phyloP scores from a whole-genome alignment of 2,329 filamentous ascomycete genomes.

The Beauveria sp. region DNA sequence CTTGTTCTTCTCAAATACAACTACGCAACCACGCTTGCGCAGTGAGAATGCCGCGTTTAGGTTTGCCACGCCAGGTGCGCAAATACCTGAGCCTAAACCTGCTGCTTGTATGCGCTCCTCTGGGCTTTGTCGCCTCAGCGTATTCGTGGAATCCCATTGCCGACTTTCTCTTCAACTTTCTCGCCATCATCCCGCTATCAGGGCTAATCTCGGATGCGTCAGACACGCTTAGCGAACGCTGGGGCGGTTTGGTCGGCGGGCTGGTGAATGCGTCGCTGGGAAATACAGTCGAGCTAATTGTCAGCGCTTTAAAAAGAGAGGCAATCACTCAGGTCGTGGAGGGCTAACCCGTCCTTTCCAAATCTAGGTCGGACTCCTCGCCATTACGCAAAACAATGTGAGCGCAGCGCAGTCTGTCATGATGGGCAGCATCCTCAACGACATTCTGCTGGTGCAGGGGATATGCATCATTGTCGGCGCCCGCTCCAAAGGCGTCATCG shows the following conservation, averaged over 20 bases:
- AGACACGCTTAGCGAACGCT: constrained; percentile 12
- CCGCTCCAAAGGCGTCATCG: constrained; percentile 12
- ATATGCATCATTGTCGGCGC: constrained; percentile 14
- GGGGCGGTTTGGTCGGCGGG: constrained; percentile 12
- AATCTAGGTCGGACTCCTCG: constrained; percentile 12
- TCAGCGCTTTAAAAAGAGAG: neutral
- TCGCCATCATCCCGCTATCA: constrained; percentile 14
- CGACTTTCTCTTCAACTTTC: constrained; percentile 10
- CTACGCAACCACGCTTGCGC: neutral
- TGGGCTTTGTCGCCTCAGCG: constrained; percentile 10
- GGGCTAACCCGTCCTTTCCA: neutral
- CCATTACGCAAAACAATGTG: constrained; percentile 12
- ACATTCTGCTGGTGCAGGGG: constrained; percentile 15
- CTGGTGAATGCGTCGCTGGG: constrained; percentile 15
- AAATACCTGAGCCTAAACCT: neutral
- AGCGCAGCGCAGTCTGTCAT: constrained; percentile 14
- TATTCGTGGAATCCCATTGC: constrained; percentile 8
- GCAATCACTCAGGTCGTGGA: no score
- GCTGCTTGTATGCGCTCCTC: constrained; percentile 12
- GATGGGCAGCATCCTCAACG: constrained; percentile 15
- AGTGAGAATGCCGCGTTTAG: neutral
- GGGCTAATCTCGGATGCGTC: constrained; percentile 13
- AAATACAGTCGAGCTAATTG: constrained; percentile 15
- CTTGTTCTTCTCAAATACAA: neutral
- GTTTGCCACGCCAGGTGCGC: neutral